These are phyloP conservation scores for Exutisphaerella laricina DNA, from an alignment of 2,329 filamentous ascomycete genomes.

Conservation along the genomic window DNA sequence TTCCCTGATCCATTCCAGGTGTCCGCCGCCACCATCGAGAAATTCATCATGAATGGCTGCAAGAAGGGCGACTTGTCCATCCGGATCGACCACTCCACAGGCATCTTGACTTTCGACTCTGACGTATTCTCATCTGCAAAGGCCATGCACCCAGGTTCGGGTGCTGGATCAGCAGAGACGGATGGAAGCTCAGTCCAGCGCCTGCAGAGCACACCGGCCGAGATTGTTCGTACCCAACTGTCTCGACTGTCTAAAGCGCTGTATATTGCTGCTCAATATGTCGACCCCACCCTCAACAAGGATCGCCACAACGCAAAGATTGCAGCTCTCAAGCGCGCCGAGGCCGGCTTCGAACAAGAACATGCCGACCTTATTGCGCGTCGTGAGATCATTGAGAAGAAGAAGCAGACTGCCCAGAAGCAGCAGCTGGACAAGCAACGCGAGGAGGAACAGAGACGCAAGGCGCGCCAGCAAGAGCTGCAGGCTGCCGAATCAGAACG, in stretches of 20 bases:
- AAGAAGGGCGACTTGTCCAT: slow-evolving; percentile 99
- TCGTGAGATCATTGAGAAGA: slow-evolving; percentile 89
- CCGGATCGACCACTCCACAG: slow-evolving; percentile 90
- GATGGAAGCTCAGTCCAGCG: slow-evolving; percentile 84
- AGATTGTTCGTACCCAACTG: slow-evolving; percentile 94
- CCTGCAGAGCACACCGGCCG: slow-evolving; percentile 93
- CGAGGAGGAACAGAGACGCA: slow-evolving; percentile 84
- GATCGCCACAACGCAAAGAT: slow-evolving; percentile 72
- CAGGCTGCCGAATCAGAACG: slow-evolving; percentile 86
- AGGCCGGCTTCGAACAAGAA: slow-evolving; percentile 86
- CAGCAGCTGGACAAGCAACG: slow-evolving; percentile 82
- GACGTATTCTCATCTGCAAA: slow-evolving; percentile 98
- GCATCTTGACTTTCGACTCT: slow-evolving; percentile 93
- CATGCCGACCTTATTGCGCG: slow-evolving; percentile 78
- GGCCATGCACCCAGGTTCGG: slow-evolving; percentile 77
- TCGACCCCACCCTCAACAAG: slow-evolving; percentile 84
- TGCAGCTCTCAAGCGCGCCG: slow-evolving; percentile 72
- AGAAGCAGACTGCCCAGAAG: slow-evolving; percentile 92
- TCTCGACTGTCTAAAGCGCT: slow-evolving; percentile 86
- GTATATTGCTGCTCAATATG: slow-evolving; percentile 91
- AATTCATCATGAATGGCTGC: slow-evolving; percentile 99
- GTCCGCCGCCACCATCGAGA: slow-evolving; percentile 84
- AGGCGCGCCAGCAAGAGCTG: slow-evolving; percentile 77
- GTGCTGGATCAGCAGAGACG: slow-evolving; percentile 77
- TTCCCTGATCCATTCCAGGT: slow-evolving; percentile 98